Conservation (phyloP, 768 basidiomycete genomes). For the Agrocybe pediades region DNA sequence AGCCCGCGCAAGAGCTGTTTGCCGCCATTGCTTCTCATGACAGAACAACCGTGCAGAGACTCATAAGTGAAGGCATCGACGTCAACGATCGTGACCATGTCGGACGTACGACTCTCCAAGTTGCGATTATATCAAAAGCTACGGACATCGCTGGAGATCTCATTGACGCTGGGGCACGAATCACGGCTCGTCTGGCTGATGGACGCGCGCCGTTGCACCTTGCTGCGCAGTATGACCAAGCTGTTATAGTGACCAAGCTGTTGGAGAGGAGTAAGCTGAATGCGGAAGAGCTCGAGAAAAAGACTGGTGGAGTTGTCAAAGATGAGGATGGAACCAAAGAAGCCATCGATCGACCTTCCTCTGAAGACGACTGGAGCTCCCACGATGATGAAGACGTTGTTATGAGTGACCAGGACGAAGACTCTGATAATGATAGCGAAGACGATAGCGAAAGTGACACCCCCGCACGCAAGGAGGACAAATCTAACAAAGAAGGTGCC, state of each 20-base stretch:
- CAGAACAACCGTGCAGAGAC: slow-evolving; percentile 33
- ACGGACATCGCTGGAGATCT: slow-evolving; percentile 50
- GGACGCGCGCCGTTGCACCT: slow-evolving; percentile 58
- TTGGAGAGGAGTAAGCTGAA: slow-evolving; percentile 49
- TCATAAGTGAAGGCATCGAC: slow-evolving; percentile 42
- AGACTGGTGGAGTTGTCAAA: slow-evolving; percentile 18
- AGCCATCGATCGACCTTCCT: slow-evolving; percentile 32
- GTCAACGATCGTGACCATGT: slow-evolving; percentile 61
- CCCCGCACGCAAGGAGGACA: slow-evolving; percentile 13
- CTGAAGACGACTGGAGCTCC: slow-evolving; percentile 55
- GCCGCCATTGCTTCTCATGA: slow-evolving; percentile 52
- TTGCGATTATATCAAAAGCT: slow-evolving; percentile 51
- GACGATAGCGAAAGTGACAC: slow-evolving; percentile 31
- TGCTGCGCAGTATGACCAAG: slow-evolving; percentile 50
- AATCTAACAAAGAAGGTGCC: slow-evolving; percentile 10
- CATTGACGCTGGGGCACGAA: slow-evolving; percentile 56
- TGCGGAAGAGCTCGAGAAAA: slow-evolving; percentile 28
- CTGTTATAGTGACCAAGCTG: slow-evolving; percentile 47
- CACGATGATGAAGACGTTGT: slow-evolving; percentile 40
- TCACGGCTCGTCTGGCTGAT: slow-evolving; percentile 57
- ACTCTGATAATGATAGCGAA: slow-evolving; percentile 10
- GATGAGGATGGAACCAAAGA: slow-evolving; percentile 27
- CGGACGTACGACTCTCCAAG: slow-evolving; percentile 58
- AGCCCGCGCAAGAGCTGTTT: slow-evolving; percentile 55
- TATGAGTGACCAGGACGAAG: slow-evolving; percentile 18